Evolutionary conservation across 257 asterid species (phyloP).

Genomic region (Scutellaria barbata): DNA sequence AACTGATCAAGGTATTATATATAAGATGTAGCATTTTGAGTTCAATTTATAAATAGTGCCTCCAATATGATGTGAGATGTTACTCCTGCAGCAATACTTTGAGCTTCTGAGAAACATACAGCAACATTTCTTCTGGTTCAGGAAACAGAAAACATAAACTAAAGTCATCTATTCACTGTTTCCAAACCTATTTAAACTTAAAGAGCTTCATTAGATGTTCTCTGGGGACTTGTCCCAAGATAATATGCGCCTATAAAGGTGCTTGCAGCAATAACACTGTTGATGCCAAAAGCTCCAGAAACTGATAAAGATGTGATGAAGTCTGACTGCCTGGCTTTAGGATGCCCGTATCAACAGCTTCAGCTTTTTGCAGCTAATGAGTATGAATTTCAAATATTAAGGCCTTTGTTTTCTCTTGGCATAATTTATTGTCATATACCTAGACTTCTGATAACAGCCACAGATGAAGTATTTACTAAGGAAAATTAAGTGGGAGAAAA

Average conservation of each 20-base stretch:
- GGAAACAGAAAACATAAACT: conserved; percentile 2
- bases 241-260: background rate
- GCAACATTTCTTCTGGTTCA: conserved; percentile 23
- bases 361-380: conserved; percentile 15
- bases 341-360: conserved; percentile 7
- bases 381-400: background rate
- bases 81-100: background rate
- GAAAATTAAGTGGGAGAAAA: background rate
- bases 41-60: conserved; percentile 17
- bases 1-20: conserved; percentile 5
- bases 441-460: conserved; percentile 21
- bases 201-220: conserved; percentile 10
- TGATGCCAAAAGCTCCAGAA: conserved; percentile 16
- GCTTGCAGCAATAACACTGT: conserved; percentile 24
- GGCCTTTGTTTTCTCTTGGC: background rate
- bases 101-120: conserved; percentile 5
- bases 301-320: conserved; percentile 1
- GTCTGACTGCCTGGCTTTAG: conserved; percentile 23
- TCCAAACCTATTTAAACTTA: conserved; percentile 19
- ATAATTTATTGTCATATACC: background rate
- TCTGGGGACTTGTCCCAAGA: conserved; percentile 13
- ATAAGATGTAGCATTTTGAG: conserved; percentile 17
- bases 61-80: conserved; percentile 15
- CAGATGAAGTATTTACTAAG: background rate
- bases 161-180: background rate